A percentile compares a stretch with the other conserved stretches of the same genome.
Conservation (phyloP, 345 rosid genomes). For the Balakata baccata region DNA sequence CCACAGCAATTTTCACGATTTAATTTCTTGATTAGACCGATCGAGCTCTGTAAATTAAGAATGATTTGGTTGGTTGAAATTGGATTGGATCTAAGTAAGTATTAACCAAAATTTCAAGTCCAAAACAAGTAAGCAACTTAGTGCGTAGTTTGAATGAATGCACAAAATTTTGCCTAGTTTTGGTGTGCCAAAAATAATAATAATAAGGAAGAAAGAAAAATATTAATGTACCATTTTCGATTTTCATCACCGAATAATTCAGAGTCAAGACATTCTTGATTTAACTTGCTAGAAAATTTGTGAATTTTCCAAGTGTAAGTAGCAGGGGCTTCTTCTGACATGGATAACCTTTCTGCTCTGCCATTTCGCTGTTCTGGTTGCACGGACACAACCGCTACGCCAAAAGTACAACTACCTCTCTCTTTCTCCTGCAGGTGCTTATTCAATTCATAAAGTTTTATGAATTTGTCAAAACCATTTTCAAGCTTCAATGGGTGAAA, state of each 20-base stretch:
- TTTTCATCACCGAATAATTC: conserved; percentile 23
- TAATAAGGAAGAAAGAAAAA: background rate
- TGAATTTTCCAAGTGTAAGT: conserved; percentile 39
- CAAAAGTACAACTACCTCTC: conserved; percentile 41
- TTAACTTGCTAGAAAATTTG: conserved; percentile 25
- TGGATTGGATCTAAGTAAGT: too few species aligned
- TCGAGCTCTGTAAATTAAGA: too few species aligned
- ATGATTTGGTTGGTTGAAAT: too few species aligned
- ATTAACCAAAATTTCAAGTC: background rate
- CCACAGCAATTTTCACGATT: background rate
- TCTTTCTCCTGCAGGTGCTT: conserved; percentile 15
- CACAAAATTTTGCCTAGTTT: background rate
- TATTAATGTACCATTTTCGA: background rate
- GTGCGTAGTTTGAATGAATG: too few species aligned
- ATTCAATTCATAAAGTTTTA: conserved; percentile 18
- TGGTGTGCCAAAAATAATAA: too few species aligned
- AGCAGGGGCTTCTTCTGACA: conserved; percentile 17
- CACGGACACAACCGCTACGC: conserved; percentile 39
- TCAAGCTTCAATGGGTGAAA: conserved; percentile 37
- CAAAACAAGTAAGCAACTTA: background rate
- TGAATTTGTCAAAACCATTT: conserved; percentile 42
- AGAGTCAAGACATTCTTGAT: conserved; percentile 24
- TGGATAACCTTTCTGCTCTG: conserved; percentile 35
- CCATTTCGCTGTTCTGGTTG: conserved; percentile 28
- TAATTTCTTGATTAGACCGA: too few species aligned